A percentile compares a stretch with the other conserved stretches of the same genome.
These are phyloP conservation scores for Discostella pseudostelligera DNA, from an alignment of 108 stramenopile genomes.

Conservation along the genomic window DNA sequence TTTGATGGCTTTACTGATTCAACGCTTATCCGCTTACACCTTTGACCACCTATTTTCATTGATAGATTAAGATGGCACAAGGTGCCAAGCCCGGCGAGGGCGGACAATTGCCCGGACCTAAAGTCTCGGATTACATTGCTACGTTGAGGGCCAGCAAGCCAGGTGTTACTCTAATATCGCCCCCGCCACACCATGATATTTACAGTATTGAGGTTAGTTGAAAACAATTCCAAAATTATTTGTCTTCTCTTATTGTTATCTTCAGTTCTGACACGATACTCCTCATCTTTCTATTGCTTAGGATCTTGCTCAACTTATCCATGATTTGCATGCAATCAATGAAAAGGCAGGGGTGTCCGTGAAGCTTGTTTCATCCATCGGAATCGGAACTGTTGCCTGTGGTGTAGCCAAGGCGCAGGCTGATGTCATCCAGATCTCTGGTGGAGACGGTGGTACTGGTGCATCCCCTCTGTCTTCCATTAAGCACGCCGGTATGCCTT, in stretches of 20 bases:
- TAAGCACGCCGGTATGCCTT: slow-evolving; percentile 91
- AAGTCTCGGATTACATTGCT: slow-evolving; percentile 94
- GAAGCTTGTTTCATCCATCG: slow-evolving; percentile 96
- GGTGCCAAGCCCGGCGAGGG: slow-evolving; percentile 97
- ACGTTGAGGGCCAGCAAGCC: slow-evolving; percentile 83
- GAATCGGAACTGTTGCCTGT: slow-evolving; percentile 95
- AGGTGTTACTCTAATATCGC: slow-evolving; percentile 92
- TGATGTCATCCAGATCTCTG: slow-evolving; percentile 93
- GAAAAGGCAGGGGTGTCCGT: slow-evolving; percentile 93
- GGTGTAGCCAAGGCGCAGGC: slow-evolving; percentile 96
- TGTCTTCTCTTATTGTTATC: neutral
- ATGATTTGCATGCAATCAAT: slow-evolving; percentile 92
- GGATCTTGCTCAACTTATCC: slow-evolving; percentile 95
- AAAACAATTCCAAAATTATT: neutral
- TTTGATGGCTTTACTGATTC: too few relatives aligned
- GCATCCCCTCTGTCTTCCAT: slow-evolving; percentile 91
- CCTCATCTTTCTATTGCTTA: slow-evolving; percentile 10
- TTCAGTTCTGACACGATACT: slow-evolving; percentile 3
- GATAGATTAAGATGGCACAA: slow-evolving; percentile 97
- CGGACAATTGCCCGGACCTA: slow-evolving; percentile 91
- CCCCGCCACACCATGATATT: slow-evolving; percentile 96
- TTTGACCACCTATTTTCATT: too few relatives aligned
- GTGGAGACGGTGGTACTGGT: slow-evolving; percentile 93
- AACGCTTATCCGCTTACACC: too few relatives aligned
- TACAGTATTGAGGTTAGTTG: slow-evolving; percentile 84